Percentiles rank a stretch among this genome's conserved stretches.
Conservation (phyloP, 257 asterid genomes). For the Eucommia ulmoides region DNA sequence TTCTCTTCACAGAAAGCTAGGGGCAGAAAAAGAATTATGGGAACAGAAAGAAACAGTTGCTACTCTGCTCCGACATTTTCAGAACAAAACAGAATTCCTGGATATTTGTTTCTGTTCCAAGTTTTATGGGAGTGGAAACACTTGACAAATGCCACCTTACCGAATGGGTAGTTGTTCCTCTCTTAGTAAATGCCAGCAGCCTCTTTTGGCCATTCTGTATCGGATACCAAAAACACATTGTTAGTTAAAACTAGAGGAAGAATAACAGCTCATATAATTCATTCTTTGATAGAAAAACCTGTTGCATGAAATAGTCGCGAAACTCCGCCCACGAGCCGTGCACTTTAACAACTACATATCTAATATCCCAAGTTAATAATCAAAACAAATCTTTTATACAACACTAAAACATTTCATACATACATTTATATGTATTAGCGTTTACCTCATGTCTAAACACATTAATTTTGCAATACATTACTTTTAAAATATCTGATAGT, state of each 20-base stretch:
- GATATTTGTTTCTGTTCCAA: too few species aligned
- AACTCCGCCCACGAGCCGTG: constrained; percentile 86
- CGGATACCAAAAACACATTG: constrained; percentile 13
- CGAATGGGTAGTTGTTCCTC: constrained; percentile 61
- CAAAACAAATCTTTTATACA: neutral
- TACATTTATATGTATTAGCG: too few species aligned
- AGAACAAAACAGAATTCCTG: too few species aligned
- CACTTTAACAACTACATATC: constrained; percentile 72
- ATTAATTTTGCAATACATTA: too few species aligned
- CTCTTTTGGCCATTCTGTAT: constrained; percentile 73
- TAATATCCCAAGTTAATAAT: constrained; percentile 35
- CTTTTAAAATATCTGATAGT: too few species aligned
- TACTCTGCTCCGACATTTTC: too few species aligned
- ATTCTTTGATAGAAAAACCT: constrained; percentile 30
- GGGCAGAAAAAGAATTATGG: too few species aligned
- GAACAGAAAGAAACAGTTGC: too few species aligned
- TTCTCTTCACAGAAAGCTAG: too few species aligned
- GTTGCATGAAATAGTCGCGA: constrained; percentile 60
- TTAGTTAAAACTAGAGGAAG: neutral
- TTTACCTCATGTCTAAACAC: too few species aligned
- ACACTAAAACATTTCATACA: too few species aligned
- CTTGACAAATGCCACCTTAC: constrained; percentile 44
- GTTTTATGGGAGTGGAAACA: too few species aligned
- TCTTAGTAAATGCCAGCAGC: constrained; percentile 85
- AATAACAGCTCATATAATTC: neutral